A percentile compares a stretch with the other conserved stretches of the same genome.
Conservation (phyloP, 257 asterid species). For the Verbascum thapsus region DNA sequence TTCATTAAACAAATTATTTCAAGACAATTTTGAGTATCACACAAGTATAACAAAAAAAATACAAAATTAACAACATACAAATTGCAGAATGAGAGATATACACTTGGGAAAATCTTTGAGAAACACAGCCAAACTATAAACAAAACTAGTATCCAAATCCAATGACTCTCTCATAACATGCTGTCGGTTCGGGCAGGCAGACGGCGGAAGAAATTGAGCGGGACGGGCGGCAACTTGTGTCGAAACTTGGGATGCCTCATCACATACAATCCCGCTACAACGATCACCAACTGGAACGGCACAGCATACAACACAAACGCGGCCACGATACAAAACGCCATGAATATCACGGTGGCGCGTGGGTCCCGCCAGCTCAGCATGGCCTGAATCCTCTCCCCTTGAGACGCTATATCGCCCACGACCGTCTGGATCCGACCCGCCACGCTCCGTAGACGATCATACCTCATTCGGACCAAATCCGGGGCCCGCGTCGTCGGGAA, state of each 20-base stretch:
- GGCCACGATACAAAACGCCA: constrained; percentile 62
- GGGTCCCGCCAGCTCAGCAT: constrained; percentile 93
- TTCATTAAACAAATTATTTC: too few relatives aligned
- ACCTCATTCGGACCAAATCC: constrained; percentile 71
- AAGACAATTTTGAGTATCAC: too few relatives aligned
- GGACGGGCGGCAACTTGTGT: constrained; percentile 66
- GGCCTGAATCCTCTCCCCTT: constrained; percentile 89
- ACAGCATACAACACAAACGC: constrained; percentile 57
- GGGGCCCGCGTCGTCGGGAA: constrained; percentile 62
- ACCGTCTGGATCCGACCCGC: constrained; percentile 85
- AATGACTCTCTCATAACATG: constrained; percentile 52
- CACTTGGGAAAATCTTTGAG: constrained; percentile 18
- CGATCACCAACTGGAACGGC: constrained; percentile 61
- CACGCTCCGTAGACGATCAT: constrained; percentile 74
- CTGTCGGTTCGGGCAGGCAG: constrained; percentile 88
- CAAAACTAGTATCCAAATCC: not conserved
- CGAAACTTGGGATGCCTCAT: constrained; percentile 91
- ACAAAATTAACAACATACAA: constrained; percentile 9
- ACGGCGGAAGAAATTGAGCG: constrained; percentile 79
- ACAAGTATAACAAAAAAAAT: too few relatives aligned
- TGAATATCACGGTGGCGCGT: constrained; percentile 71
- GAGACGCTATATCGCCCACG: constrained; percentile 81
- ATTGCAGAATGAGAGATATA: constrained; percentile 8
- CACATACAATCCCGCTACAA: constrained; percentile 49
- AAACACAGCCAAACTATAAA: constrained; percentile 18